Evolutionary conservation across 169 alveolate species (phyloP), one percentile per base, ranked within the genome.

Genomic region (Cryptosporidium andersoni): DNA sequence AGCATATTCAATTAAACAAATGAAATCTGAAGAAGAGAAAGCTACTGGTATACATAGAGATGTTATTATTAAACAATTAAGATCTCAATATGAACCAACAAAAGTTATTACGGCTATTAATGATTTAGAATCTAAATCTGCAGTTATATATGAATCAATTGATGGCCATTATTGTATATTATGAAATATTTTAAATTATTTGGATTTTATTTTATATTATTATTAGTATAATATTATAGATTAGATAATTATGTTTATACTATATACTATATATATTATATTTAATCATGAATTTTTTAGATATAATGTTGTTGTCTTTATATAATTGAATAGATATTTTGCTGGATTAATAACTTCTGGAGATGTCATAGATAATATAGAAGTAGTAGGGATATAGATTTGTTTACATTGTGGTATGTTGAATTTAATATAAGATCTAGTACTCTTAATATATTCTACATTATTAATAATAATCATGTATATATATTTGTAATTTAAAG

Each of bases 111-210:
- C 85, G 16, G 74, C 85, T 8, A 56, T 74, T n/a, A 58, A 55
- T 7, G 85, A 74, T 34, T 74, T 74, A 37, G 85, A 74, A 34
- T 74, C 85, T 43, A 74, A 74, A 36, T 74, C 55, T 74, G 85
- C 85, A 16, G 85, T 74, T 4, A 74, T 74, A 43, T 74, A 74
- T 34, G 85, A 74, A 58, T 3, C 85, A 7, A 55, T 74, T 43
- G 68, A 74, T 34, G 56, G 25, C 39, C 85, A 74, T 60, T 74
- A 74, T 60, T 74, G 85, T 47, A 37, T 47, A 14, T 74, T 74
- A 37, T 74, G 40, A 68, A 48, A 0, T 7, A 6, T 9, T 9
- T 49, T 49, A 12, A 9, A 49, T 9, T 9, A 12, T 9, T 9
- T 49, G 55, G 12, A 9, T 12, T 9, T 9, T 49, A 49, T 9